Evolutionary conservation across 2,329 filamentous ascomycete genomes (phyloP), one percentile per base, ranked within the genome.

Genomic region (Aspergillus sp.): DNA sequence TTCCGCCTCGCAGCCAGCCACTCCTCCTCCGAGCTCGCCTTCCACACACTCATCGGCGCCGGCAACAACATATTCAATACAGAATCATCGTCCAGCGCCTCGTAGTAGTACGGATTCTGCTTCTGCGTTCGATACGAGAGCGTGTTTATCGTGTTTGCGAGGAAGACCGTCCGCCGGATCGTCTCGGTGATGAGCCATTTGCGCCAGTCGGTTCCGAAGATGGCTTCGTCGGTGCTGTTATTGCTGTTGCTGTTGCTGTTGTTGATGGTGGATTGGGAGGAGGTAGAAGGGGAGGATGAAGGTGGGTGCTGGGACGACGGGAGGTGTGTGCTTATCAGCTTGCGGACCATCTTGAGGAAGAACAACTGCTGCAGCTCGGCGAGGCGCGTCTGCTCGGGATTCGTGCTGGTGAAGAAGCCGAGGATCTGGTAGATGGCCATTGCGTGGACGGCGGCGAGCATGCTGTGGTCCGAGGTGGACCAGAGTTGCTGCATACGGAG

Each of bases 361-460:
- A 55, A 55, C 6, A 47, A 25, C 7, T 55, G 53, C 25, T 55
- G 53, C 9, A 55, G 19, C n/a, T 55, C 53, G 13, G 53, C 43
- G 19, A 55, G 19, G 1, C 53, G 53, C 13, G 41, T 55, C 28
- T 55, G 53, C 43, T 55, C 53, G 7, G 53, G 13, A 9, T 48
- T 55, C 7, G 41, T 55, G 43, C 53, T 31, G 15, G 22, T 48
- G 41, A 55, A 55, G 43, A 55, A 55, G 4, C 53, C 53, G 9
- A 55, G 41, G 53, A 55, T 55, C 23, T 55, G 53, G 25, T 55
- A 55, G 43, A 55, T 55, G 28, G 41, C 46, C 53, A 55, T 55
- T 7, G 53, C 53, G 28, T 55, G 53, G 11, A 55, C 43, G 13
- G 53, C 53, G 1, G 53, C 53, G 23, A 55, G 25, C 53, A 55